These are phyloP conservation scores for Boeremia lycopersici DNA, from an alignment of 2,329 filamentous ascomycete genomes.

Conservation along the genomic window DNA sequence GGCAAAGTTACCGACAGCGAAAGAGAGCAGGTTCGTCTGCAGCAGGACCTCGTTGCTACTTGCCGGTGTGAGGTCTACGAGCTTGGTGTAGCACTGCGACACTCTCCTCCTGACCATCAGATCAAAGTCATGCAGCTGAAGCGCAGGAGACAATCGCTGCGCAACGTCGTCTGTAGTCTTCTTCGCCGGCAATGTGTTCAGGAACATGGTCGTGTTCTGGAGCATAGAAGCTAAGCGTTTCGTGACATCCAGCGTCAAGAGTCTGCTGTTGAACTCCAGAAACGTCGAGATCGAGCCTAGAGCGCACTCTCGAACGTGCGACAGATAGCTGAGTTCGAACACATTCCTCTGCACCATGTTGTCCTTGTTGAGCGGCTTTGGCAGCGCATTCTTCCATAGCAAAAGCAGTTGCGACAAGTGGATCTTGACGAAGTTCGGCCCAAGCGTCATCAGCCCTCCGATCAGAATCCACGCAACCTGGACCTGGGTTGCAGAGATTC, in stretches of 20 bases:
- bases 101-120: conserved; percentile 93
- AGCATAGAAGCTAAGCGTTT: conserved; percentile 93
- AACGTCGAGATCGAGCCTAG: conserved; percentile 91
- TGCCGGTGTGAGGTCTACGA: conserved; percentile 85
- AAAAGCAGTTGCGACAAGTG: conserved; percentile 92
- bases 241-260: conserved; percentile 91
- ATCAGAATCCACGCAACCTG: conserved; percentile 98
- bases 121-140: conserved; percentile 88
- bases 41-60: conserved; percentile 84
- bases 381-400: conserved; percentile 95
- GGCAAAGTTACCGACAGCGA: conserved; percentile 89
- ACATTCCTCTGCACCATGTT: conserved; percentile 83
- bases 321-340: conserved; percentile 88
- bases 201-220: conserved; percentile 88
- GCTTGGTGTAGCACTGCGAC: conserved; percentile 90
- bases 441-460: conserved; percentile 93
- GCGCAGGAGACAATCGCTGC: conserved; percentile 79
- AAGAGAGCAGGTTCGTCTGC: conserved; percentile 87
- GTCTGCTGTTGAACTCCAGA: conserved; percentile 87
- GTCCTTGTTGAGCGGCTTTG: conserved; percentile 91
- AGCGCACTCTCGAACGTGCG: conserved; percentile 93
- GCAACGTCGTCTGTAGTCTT: conserved; percentile 86
- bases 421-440: conserved; percentile 98
- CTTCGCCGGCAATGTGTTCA: conserved; percentile 82
- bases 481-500: conserved; percentile 90